phyloP scores from a whole-genome alignment of 805 yeast genomes.

The Yarrowia sp. region DNA sequence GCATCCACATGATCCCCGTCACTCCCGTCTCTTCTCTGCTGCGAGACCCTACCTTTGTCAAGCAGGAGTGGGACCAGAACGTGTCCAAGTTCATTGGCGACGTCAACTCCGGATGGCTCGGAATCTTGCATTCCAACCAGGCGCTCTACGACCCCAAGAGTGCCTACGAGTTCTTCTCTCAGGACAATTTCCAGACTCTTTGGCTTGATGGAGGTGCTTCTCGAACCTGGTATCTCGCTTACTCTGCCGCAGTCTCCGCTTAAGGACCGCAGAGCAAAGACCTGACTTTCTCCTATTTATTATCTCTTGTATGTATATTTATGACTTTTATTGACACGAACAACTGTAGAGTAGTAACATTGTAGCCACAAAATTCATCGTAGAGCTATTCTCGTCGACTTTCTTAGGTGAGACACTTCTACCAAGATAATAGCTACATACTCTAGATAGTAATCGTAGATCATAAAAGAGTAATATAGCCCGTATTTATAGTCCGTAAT shows the following conservation, averaged over 20 bases:
- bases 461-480: too few species aligned
- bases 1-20: conserved; percentile 80
- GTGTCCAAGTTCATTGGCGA: conserved; percentile 58
- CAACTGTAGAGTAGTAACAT: not conserved
- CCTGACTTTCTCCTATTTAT: conserved; percentile 22
- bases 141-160: conserved; percentile 74
- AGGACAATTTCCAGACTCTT: conserved; percentile 58
- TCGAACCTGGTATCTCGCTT: conserved; percentile 84
- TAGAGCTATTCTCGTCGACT: too few species aligned
- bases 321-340: not conserved
- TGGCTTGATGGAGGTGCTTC: conserved; percentile 86
- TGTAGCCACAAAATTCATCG: too few species aligned
- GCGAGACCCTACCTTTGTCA: conserved; percentile 58
- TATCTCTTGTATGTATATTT: conserved; percentile 10
- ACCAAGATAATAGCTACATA: too few species aligned
- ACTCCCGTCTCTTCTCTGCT: conserved; percentile 67
- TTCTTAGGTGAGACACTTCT: too few species aligned
- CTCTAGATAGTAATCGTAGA: too few species aligned
- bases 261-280: conserved; percentile 9
- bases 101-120: conserved; percentile 62
- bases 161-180: conserved; percentile 68
- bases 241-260: conserved; percentile 55
- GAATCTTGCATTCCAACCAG: conserved; percentile 71
- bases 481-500: too few species aligned
- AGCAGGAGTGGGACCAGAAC: conserved; percentile 66